Conservation (phyloP, 306 rosid species). For the Cercis canadensis region DNA sequence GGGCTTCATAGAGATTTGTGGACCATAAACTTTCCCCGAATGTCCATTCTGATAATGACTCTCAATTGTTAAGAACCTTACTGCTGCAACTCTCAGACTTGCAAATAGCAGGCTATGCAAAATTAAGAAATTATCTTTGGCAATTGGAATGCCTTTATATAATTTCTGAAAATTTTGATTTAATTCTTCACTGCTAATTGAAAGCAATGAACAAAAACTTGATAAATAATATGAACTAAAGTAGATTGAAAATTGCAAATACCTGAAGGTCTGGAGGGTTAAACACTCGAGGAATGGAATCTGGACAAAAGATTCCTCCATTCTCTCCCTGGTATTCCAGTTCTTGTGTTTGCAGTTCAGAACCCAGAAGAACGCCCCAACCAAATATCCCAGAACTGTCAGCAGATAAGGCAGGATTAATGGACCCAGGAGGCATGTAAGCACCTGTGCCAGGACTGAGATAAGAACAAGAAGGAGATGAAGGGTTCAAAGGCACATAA, state of each 20-base stretch:
- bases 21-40: slow-evolving; percentile 36
- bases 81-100: slow-evolving; percentile 10
- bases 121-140: slow-evolving; percentile 14
- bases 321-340: slow-evolving; percentile 84
- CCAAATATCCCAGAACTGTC: slow-evolving; percentile 69
- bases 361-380: slow-evolving; percentile 59
- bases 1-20: slow-evolving; percentile 36
- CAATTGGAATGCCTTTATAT: neutral
- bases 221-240: neutral
- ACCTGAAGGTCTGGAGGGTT: slow-evolving; percentile 89
- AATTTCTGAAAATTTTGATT: neutral
- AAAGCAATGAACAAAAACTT: slow-evolving; percentile 8
- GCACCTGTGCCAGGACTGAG: slow-evolving; percentile 59
- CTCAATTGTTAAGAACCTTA: neutral
- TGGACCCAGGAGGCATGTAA: slow-evolving; percentile 63
- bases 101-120: slow-evolving; percentile 10
- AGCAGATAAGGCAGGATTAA: slow-evolving; percentile 60
- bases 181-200: slow-evolving; percentile 6
- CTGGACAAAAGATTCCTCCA: slow-evolving; percentile 71
- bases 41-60: slow-evolving; percentile 10
- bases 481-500: slow-evolving; percentile 66
- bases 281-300: slow-evolving; percentile 66
- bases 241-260: slow-evolving; percentile 27
- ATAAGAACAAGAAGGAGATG: slow-evolving; percentile 76
- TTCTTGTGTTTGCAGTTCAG: slow-evolving; percentile 79